Evolutionary conservation across 352 stramenopile species (phyloP), one percentile per base, ranked within the genome.

Genomic region (Phytophthora multivora): DNA sequence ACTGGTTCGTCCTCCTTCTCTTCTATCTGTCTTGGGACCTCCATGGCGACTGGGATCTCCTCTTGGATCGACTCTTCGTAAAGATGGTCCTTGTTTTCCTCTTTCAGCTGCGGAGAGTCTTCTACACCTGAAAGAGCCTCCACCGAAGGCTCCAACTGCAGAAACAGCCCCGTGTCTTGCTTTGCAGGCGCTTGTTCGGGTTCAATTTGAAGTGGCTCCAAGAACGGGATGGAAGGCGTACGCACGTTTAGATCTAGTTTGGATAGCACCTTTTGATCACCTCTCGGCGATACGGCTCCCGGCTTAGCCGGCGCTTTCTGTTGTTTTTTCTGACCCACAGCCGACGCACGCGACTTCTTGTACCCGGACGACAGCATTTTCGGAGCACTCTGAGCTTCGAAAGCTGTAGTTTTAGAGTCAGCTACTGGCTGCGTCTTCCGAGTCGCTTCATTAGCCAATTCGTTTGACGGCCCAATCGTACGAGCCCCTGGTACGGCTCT

Each of bases 341-440:
- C 35, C 15, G 59, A 50, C 31, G 46, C 21, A 2, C 73, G 67
- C 31, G 57, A 62, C 31, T 78, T 69, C 36, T 83, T 80, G 63
- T 83, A 83, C 11, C 71, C 70, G 11, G 60, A 70, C 8, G 64
- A 73, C 10, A 71, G 63, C 11, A 61, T 52, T 54, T 74, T 66
- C 25, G 73, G 54, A 39, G 30, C 30, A 52, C n/a, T 35, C 13
- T 53, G 52, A 19, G 36, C 45, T 4, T 59, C 51, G 1, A 48
- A 31, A 11, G 6, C 21, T 15, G 67, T 43, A 45, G 1, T 35
- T 51, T 67, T 67, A 9, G 56, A 49, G 21, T 59, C 60, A 33
- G 66, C 60, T 46, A 51, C 19, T 41, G 31, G 25, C 19, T 21
- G 45, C 1, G 19, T 16, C 13, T 56, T 59, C 18, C 35, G 18